Percentiles rank a stretch among this genome's conserved stretches.
These are phyloP conservation scores for Cytospora paraplurivora DNA, from an alignment of 2,329 filamentous ascomycete genomes.

Conservation along the genomic window DNA sequence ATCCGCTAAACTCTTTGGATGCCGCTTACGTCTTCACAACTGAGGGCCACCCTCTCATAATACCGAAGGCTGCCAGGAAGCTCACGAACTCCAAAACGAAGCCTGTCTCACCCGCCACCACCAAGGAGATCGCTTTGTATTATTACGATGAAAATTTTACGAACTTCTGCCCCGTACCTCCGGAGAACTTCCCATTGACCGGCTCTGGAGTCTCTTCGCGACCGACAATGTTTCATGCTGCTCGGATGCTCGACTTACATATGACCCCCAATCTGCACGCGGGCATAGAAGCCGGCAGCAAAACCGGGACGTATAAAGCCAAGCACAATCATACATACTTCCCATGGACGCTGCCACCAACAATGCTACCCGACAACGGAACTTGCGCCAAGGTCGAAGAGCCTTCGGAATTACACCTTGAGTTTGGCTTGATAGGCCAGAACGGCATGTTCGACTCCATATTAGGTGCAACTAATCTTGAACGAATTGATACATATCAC, in stretches of 20 bases:
- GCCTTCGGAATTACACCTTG: conserved; percentile 69
- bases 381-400: conserved; percentile 73
- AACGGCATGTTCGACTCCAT: conserved; percentile 49
- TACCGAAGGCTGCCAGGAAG: conserved; percentile 57
- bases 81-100: conserved; percentile 31
- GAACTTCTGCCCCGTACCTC: conserved; percentile 68
- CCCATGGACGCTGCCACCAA: conserved; percentile 85
- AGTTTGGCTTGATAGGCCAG: conserved; percentile 57
- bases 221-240: conserved; percentile 83
- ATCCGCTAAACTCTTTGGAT: conserved; percentile 86
- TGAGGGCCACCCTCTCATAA: conserved; percentile 89
- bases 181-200: conserved; percentile 62
- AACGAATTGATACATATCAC: conserved; percentile 48
- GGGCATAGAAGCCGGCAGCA: conserved; percentile 49
- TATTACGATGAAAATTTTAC: conserved; percentile 51
- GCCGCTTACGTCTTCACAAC: conserved; percentile 91
- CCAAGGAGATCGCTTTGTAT: conserved; percentile 30
- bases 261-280: conserved; percentile 68
- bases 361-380: conserved; percentile 74
- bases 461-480: conserved; percentile 50
- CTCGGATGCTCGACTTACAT: conserved; percentile 80
- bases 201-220: conserved; percentile 80
- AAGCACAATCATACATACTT: conserved; percentile 82
- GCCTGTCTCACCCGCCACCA: conserved; percentile 26
- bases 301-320: conserved; percentile 43